Evolutionary conservation across 1,284 basidiomycete species (phyloP).

Genomic region (Cryptococcus sp.): DNA sequence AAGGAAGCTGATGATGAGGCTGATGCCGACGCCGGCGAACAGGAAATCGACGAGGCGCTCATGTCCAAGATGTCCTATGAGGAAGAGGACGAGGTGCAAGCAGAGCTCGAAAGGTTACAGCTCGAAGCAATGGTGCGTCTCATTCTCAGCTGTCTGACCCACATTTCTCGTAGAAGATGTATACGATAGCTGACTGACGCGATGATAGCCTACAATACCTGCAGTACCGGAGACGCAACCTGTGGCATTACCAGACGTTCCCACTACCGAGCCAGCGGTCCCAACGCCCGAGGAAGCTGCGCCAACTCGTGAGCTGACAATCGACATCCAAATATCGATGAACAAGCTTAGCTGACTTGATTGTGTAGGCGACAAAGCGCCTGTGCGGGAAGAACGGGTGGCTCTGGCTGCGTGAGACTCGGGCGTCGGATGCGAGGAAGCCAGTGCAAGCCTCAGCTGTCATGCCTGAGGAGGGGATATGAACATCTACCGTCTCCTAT

Average conservation of each 20-base stretch:
- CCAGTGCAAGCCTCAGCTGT: slow-evolving; percentile 13
- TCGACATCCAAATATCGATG: background rate
- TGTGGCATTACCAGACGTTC: slow-evolving; percentile 58
- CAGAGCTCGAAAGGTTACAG: slow-evolving; percentile 72
- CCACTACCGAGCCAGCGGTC: slow-evolving; percentile 54
- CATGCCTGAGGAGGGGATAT: background rate
- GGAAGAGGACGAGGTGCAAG: slow-evolving; percentile 90
- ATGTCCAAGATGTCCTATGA: slow-evolving; percentile 77
- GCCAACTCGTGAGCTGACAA: slow-evolving; percentile 35
- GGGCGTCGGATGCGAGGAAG: slow-evolving; percentile 13
- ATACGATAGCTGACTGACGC: background rate
- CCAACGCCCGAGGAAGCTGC: slow-evolving; percentile 26
- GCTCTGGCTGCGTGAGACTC: slow-evolving; percentile 57
- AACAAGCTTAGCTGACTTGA: slow-evolving; percentile 20
- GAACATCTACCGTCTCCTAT: slow-evolving; percentile 9
- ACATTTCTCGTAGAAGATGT: background rate
- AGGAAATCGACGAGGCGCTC: slow-evolving; percentile 91
- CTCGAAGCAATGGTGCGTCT: slow-evolving; percentile 56
- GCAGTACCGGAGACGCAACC: slow-evolving; percentile 34
- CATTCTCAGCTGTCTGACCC: background rate
- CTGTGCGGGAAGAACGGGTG: slow-evolving; percentile 49
- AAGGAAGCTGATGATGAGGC: background rate
- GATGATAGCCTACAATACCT: slow-evolving; percentile 37
- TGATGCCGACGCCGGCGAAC: slow-evolving; percentile 7
- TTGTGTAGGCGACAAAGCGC: background rate